Evolutionary conservation across 768 basidiomycete genomes (phyloP), one percentile per base, ranked within the genome.

Genomic region (Punctularia strigosozonata): DNA sequence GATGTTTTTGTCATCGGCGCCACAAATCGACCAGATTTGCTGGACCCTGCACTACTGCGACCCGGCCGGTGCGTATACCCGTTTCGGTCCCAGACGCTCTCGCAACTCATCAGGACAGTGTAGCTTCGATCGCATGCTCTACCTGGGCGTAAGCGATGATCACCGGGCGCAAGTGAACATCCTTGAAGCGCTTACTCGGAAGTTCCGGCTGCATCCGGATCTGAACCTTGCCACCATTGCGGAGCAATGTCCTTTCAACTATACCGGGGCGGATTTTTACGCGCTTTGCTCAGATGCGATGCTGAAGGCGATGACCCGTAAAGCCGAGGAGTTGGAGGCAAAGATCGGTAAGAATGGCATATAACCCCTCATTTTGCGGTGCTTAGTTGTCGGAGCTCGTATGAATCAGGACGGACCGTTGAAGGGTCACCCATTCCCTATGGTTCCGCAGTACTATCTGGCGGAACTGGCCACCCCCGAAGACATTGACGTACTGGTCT

Each of bases 201-300:
- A 92, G 56, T 98, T 99, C 67, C 75, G 72, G 25, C 69, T 97
- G 19, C 72, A 85, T 48, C 68, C 80, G 0, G 62, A 59, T 36
- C 64, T 91, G 6, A 63, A 79, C 48, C 71, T 98, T 5, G 55
- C 57, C 15, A 44, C 50, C 6, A 58, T 99, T 31, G 86, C 84
- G 17, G 65, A 76, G 20, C 60, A 63, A 24, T 98, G 92, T 44
- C 81, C 89, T 0, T 88, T 92, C 66, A 89, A 91, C 54, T 91
- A 82, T 53, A 98, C 95, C 2, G 95, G 95, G 31, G 95, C 95
- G 30, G 95, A 99, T 56, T 91, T 98, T 46, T 98, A 99, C 63
- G 95, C 95, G 0, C 64, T 99, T 6, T 98, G 95, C 57, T 85
- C 90, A 4, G 94, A 99, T 58, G 92, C 95, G 1, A 77, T 99